Evolutionary conservation across 2,329 filamentous ascomycete genomes (phyloP), one percentile per base, ranked within the genome.

Genomic region (Aphanocladium album): DNA sequence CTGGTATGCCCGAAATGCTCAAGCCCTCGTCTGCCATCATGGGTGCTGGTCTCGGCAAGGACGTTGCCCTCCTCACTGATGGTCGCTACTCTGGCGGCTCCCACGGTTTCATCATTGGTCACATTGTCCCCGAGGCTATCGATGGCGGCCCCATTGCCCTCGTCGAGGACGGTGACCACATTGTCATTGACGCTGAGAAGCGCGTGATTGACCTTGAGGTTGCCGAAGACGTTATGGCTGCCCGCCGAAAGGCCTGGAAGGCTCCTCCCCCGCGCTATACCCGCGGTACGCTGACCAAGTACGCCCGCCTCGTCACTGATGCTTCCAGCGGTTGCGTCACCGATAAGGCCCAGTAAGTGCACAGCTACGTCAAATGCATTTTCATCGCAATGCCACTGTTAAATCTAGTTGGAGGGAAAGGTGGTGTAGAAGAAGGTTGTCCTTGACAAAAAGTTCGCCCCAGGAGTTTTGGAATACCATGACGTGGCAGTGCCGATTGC

Each of bases 1-100:
- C 93, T 1, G 93, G 93, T 61, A 97, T 97, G 89, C 93, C 92
- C 35, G 93, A 97, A 78, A 93, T 96, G 81, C 80, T 97, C 64
- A 96, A 96, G 80, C 91, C 93, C n/a, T 90, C 85, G 57, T 92
- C 90, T 0, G 91, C 92, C 54, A 89, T 97, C 70, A 96, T 96
- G 91, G 93, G 93, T 58, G 91, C 91, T 6, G 89, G 89, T 41
- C 83, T 97, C 47, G 88, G 88, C 67, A 82, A 89, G 68, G 88
- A 91, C 67, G 86, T 90, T 16, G 89, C 89, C 1, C 83, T 91
- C 51, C 80, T 91, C 63, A 90, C 89, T 2, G 88, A 92, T 68
- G 86, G 86, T 0, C 85, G 89, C 43, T 93, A 91, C 80, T 89
- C 85, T 9, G 91, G 91, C 61, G 91, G 90, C 57, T 89, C 85